phyloP scores from a whole-genome alignment of 352 stramenopile genomes.

The Aphanomyces euteiches region DNA sequence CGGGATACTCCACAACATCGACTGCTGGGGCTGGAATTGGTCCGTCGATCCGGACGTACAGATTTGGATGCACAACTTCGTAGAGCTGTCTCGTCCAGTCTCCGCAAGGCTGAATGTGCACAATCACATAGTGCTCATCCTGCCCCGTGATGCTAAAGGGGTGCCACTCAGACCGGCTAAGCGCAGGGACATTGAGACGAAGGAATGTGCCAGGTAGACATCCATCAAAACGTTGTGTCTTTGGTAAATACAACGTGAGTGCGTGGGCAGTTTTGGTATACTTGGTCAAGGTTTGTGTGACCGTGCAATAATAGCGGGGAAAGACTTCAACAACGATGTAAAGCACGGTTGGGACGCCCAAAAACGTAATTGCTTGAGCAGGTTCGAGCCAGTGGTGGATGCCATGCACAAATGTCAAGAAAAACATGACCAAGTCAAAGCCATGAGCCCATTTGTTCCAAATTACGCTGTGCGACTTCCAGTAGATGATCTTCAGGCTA shows the following conservation, averaged over 20 bases:
- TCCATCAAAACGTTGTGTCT: slow-evolving; percentile 35
- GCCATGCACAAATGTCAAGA: slow-evolving; percentile 3
- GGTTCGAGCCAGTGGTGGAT: background rate
- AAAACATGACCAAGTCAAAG: background rate
- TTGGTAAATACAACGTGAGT: slow-evolving; percentile 37
- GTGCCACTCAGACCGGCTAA: slow-evolving; percentile 69
- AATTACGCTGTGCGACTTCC: slow-evolving; percentile 28
- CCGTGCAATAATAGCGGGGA: slow-evolving; percentile 31
- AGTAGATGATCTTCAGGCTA: slow-evolving; percentile 31
- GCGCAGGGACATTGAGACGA: slow-evolving; percentile 51
- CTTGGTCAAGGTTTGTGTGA: background rate
- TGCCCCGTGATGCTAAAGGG: slow-evolving; percentile 64
- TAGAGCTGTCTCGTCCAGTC: slow-evolving; percentile 42
- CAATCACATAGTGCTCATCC: slow-evolving; percentile 36
- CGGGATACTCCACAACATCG: slow-evolving; percentile 34
- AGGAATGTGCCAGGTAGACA: slow-evolving; percentile 45
- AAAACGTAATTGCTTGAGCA: slow-evolving; percentile 28
- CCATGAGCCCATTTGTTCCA: slow-evolving; percentile 10
- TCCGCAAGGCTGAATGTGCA: slow-evolving; percentile 46
- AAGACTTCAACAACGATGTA: slow-evolving; percentile 38
- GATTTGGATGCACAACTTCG: background rate
- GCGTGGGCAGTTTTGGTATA: slow-evolving; percentile 18
- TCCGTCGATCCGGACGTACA: slow-evolving; percentile 36
- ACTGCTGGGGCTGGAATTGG: slow-evolving; percentile 38
- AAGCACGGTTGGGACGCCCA: slow-evolving; percentile 30